Conservation (phyloP, 176 grass and related monocot genomes). For the Eleusine coracana region DNA sequence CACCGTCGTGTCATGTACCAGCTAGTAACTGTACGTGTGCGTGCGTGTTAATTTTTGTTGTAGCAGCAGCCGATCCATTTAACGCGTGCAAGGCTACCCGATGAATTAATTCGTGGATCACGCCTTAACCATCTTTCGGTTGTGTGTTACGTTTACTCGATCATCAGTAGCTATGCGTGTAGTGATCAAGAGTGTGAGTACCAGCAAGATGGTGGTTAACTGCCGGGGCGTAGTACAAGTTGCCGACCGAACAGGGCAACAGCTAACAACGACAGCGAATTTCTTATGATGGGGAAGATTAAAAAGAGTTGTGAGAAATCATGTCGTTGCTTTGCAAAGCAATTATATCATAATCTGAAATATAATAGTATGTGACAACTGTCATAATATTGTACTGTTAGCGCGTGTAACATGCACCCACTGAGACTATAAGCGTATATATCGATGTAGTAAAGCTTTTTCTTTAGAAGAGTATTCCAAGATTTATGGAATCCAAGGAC, state of each 20-base stretch:
- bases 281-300: too few species aligned
- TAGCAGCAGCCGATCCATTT: neutral
- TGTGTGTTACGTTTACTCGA: neutral
- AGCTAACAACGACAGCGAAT: neutral
- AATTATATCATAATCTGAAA: too few species aligned
- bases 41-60: slow-evolving; percentile 25
- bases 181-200: neutral
- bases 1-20: neutral
- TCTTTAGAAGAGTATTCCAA: too few species aligned
- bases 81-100: neutral
- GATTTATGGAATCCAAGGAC: too few species aligned
- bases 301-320: too few species aligned
- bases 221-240: neutral
- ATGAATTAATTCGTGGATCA: slow-evolving; percentile 2
- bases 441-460: too few species aligned
- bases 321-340: too few species aligned
- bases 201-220: neutral
- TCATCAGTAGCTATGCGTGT: neutral
- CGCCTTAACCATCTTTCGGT: neutral
- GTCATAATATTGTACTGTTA: too few species aligned
- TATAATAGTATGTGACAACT: too few species aligned
- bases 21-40: neutral
- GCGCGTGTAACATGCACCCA: too few species aligned
- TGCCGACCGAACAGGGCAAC: slow-evolving; percentile 1
- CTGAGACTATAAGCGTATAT: too few species aligned